Base-by-base conservation (phyloP, 306 rosid species). In the Gastrolobium villosum region DNA sequence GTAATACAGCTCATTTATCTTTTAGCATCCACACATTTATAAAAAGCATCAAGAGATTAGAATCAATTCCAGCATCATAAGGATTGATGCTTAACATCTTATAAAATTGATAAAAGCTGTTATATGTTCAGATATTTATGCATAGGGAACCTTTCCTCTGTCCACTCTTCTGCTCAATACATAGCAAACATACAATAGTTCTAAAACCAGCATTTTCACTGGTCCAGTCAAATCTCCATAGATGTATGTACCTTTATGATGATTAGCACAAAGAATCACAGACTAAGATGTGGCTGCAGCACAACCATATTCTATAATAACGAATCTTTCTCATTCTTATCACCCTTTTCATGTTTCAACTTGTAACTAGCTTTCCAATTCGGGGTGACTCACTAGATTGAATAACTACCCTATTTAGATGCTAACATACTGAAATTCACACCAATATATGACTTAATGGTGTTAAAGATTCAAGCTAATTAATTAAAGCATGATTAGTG, bases 51-150 rank as follows among this genome's bases (percentile, higher is more conserved):
- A 28, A 57, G 35, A 64, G 6, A 77, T 34, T 46, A 56, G 83
- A 77, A 77, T 83, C 31, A 37, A 77, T 83, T 83, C 83, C 59
- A 77, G 31, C 45, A 40, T 68, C 70, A 32, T 14, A 76, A 20
- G 66, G 50, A 77, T 80, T 65, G 82, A 80, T 84, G 72, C 87
- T 64, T 70, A 20, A 53, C 36, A 75, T 64, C 62, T 61, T 77
- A 30, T 0, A 60, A 56, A 36, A 31, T 14, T 3, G 6, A 53
- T 4, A 75, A 30, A 79, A 53, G 55, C 7, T 54, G 54, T 64
- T 15, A 49, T 7, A 6, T 20, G 34, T 74, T 36, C 35, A 36
- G 46, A 84, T 79, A 45, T 69, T 75, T 54, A 60, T 72, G 53
- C 84, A 61, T 41, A 60, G 81, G 77, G 82, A 56, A 76, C 81